Evolutionary conservation across 2,329 filamentous ascomycete genomes (phyloP).

Genomic region (Aspergillus piperis): DNA sequence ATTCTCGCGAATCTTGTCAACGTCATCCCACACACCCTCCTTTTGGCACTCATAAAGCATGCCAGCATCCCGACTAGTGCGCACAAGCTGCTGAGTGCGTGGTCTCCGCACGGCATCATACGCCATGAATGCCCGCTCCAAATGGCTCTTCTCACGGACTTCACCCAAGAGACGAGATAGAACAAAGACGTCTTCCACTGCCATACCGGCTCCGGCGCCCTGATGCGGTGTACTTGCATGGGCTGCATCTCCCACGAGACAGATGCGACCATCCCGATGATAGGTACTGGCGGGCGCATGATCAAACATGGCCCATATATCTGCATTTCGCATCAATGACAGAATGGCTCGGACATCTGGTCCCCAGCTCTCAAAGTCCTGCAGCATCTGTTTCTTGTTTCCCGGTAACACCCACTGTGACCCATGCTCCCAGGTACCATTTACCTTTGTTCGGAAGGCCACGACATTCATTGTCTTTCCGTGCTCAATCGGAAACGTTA

Average conservation of each 20-base stretch:
- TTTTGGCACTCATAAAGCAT: constrained; percentile 2
- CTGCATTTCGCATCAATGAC: not conserved
- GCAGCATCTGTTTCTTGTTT: not conserved
- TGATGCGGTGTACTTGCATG: constrained; percentile 42
- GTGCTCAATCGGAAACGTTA: constrained; percentile 5
- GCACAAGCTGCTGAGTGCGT: constrained; percentile 4
- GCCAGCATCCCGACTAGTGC: constrained; percentile 4
- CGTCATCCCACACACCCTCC: not conserved
- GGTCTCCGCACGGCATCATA: constrained; percentile 7
- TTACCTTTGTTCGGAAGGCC: not conserved
- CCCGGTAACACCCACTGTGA: constrained; percentile 1
- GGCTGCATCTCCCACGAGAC: constrained; percentile 42
- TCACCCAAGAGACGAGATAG: constrained; percentile 33
- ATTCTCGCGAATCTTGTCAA: not conserved
- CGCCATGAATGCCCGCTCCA: not conserved
- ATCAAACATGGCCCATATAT: constrained; percentile 10
- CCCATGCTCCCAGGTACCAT: not conserved
- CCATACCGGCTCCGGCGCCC: constrained; percentile 40
- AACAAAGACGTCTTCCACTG: constrained; percentile 42
- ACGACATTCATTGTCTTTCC: constrained; percentile 8
- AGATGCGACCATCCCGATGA: not conserved
- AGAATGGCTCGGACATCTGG: constrained; percentile 2
- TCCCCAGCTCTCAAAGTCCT: constrained; percentile 2
- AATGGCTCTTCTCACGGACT: not conserved
- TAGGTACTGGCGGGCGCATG: constrained; percentile 4